A percentile compares a stretch with the other conserved stretches of the same genome.
Conservation (phyloP, 768 basidiomycete species). For the Lactifluus pinguis region DNA sequence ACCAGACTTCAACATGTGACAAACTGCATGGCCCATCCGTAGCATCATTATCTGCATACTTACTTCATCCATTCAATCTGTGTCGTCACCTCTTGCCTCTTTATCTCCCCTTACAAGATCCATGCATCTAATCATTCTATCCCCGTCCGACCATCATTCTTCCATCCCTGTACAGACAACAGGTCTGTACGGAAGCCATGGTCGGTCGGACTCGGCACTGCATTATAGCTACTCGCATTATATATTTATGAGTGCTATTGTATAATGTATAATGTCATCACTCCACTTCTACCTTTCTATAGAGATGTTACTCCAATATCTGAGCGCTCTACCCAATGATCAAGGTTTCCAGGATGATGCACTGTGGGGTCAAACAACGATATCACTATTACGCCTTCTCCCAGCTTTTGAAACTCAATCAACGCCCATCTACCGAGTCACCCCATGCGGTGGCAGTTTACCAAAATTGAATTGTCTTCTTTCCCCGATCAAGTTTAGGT, state of each 20-base stretch:
- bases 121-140: not conserved
- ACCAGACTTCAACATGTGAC: constrained; percentile 1
- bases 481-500: not conserved
- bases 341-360: not conserved
- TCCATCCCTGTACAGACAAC: not conserved
- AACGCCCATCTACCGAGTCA: not conserved
- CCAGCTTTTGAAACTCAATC: not conserved
- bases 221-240: not conserved
- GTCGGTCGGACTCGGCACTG: not conserved
- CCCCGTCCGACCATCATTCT: not conserved
- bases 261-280: constrained; percentile 8
- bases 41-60: constrained; percentile 2
- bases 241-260: constrained; percentile 1
- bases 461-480: too few relatives aligned
- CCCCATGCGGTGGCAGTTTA: not conserved
- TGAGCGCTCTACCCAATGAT: not conserved
- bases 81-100: not conserved
- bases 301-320: not conserved
- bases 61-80: constrained; percentile 3
- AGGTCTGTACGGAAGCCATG: not conserved
- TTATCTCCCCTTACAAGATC: not conserved
- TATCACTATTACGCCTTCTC: not conserved
- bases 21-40: not conserved
- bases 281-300: not conserved
- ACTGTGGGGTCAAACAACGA: not conserved